Evolutionary conservation across 805 yeast species (phyloP).

Genomic region (Barnettozyma botsteinii): DNA sequence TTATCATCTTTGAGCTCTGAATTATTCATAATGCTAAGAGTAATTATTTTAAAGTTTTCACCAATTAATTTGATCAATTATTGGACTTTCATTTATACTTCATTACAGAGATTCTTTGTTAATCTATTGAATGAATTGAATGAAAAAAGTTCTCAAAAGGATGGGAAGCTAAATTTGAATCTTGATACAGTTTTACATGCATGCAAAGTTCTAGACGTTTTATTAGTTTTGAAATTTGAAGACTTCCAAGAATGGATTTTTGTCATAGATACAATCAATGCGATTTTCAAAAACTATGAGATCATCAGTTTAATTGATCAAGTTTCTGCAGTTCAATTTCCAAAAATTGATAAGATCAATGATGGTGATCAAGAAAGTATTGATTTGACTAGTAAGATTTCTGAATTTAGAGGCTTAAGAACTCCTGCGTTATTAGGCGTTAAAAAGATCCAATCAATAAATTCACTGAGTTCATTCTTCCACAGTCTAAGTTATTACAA

Average conservation of each 20-base stretch:
- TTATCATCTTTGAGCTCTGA: constrained; percentile 30
- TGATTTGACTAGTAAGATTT: constrained; percentile 14
- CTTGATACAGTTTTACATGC: constrained; percentile 45
- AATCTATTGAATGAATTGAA: constrained; percentile 33
- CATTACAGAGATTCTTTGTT: constrained; percentile 40
- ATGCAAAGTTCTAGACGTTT: constrained; percentile 73
- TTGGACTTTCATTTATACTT: constrained; percentile 66
- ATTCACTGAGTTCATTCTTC: constrained; percentile 56
- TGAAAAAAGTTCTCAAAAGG: constrained; percentile 18
- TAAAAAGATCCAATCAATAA: constrained; percentile 33
- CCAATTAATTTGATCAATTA: constrained; percentile 58
- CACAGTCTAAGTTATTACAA: constrained; percentile 57
- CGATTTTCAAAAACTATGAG: constrained; percentile 37
- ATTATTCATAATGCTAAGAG: constrained; percentile 56
- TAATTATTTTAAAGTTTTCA: constrained; percentile 54
- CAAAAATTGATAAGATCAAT: constrained; percentile 12
- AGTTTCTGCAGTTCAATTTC: constrained; percentile 11
- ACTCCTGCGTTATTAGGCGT: constrained; percentile 34
- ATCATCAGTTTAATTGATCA: constrained; percentile 24
- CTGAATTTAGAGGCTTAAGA: constrained; percentile 26
- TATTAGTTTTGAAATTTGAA: constrained; percentile 63
- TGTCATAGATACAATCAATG: constrained; percentile 60
- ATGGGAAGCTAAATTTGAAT: constrained; percentile 32
- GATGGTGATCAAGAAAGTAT: constrained; percentile 16
- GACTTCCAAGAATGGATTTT: constrained; percentile 91